Base-by-base conservation (phyloP, 1,284 basidiomycete genomes). In the Leccinum subrobustum region DNA sequence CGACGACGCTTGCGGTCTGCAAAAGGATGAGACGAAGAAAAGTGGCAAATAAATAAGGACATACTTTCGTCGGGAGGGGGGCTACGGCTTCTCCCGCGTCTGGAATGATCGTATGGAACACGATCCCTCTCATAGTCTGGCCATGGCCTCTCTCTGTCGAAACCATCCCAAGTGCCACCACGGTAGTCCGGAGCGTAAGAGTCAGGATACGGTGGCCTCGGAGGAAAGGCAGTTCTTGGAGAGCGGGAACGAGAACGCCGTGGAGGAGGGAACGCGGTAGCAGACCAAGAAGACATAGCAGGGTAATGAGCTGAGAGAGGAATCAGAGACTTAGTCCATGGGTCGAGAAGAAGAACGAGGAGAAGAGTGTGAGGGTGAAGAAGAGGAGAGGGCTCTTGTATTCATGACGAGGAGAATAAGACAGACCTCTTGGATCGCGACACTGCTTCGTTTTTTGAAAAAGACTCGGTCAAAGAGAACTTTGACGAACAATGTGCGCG, bases 401-500 rank as follows among this genome's bases (percentile, higher is more conserved):
- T 86, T 87, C 89, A 92, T 91, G 84, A 85, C 84, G 73, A 70
- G 76, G 83, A 87, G 71, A 74, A 71, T 71, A 87, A 86, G 83
- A 92, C 90, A 89, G 89, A 92, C 89, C 90, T 92, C 88, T 83
- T 83, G 78, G 79, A 83, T 84, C 83, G 81, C 84, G 82, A 68
- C 81, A 83, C 80, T 77, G 73, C 69, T 77, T 77, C 79, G 62
- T 78, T 79, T 81, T 44, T 44, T 44, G 42, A 44, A 33, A 33
- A 33, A 12, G 37, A 4, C 37, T 39, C 37, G 16, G 37, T 39
- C 37, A 39, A 42, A 42, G 39, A 42, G 39, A 42, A 42, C 39
- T 42, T 31, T 0, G 29, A 31, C n/a, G 39, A 77, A 83, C 81
- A 81, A 79, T 76, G 73, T 81, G 84, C 83, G 85, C 85, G 87